Conservation (phyloP, 2,329 filamentous ascomycete species). For the Ophiostoma angusticollis region DNA sequence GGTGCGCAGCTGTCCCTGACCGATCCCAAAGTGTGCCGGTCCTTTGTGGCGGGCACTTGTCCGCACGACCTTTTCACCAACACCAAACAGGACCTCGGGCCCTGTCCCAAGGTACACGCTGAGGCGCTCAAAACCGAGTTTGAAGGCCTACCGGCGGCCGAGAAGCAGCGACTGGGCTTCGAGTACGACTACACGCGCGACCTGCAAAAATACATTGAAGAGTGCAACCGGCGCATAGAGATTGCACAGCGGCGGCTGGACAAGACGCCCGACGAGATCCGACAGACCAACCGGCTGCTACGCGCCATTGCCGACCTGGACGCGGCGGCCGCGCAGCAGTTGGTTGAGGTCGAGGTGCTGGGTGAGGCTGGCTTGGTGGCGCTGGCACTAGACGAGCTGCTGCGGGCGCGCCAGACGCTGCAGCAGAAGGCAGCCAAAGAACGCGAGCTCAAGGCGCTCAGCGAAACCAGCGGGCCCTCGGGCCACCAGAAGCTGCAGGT, state of each 20-base stretch:
- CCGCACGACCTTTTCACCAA: slow-evolving; percentile 99
- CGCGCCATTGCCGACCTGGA: slow-evolving; percentile 75
- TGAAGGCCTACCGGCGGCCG: slow-evolving; percentile 55
- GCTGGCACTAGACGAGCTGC: slow-evolving; percentile 74
- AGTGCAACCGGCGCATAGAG: slow-evolving; percentile 91
- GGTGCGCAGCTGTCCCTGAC: slow-evolving; percentile 74
- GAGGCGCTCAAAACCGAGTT: slow-evolving; percentile 85
- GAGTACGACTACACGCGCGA: slow-evolving; percentile 96
- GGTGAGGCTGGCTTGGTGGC: slow-evolving; percentile 71
- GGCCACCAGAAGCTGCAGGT: slow-evolving; percentile 98
- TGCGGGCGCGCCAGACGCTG: slow-evolving; percentile 69
- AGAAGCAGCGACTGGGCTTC: slow-evolving; percentile 72
- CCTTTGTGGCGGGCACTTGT: slow-evolving; percentile 85
- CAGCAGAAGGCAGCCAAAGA: slow-evolving; percentile 73
- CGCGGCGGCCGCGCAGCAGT: slow-evolving; percentile 64
- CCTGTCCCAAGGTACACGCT: slow-evolving; percentile 77
- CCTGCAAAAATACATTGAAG: slow-evolving; percentile 91
- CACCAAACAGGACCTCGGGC: slow-evolving; percentile 92
- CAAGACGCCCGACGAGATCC: slow-evolving; percentile 95
- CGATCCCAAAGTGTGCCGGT: slow-evolving; percentile 88
- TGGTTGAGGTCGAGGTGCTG: slow-evolving; percentile 76
- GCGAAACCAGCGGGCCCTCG: slow-evolving; percentile 81
- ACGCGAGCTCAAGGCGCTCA: slow-evolving; percentile 76
- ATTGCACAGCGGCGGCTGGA: slow-evolving; percentile 78
- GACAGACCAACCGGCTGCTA: slow-evolving; percentile 81